Percentiles rank a stretch among this genome's conserved stretches.
phyloP scores from a whole-genome alignment of 2,329 filamentous ascomycete genomes.

The Ploettnerulaceae sp. region DNA sequence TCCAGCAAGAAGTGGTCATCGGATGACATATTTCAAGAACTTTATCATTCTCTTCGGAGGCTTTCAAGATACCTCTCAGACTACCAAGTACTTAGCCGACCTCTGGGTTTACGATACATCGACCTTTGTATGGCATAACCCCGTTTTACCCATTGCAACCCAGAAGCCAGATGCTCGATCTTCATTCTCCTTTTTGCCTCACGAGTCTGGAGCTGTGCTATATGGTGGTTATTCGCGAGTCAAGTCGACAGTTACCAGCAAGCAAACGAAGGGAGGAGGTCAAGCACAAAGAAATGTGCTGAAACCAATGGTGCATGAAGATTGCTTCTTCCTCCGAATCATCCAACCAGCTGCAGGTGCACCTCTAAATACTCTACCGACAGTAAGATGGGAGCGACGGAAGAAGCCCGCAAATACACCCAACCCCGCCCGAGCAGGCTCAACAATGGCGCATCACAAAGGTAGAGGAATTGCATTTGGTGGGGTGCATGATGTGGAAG shows the following conservation, averaged over 20 bases:
- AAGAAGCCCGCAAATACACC: slow-evolving; percentile 91
- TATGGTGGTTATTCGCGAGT: slow-evolving; percentile 93
- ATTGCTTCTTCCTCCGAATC: slow-evolving; percentile 89
- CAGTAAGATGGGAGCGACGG: slow-evolving; percentile 83
- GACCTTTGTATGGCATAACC: slow-evolving; percentile 79
- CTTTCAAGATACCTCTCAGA: slow-evolving; percentile 93
- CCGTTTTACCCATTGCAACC: slow-evolving; percentile 68
- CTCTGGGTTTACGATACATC: slow-evolving; percentile 93
- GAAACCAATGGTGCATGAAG: slow-evolving; percentile 86
- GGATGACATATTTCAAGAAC: slow-evolving; percentile 96
- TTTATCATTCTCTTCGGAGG: slow-evolving; percentile 95
- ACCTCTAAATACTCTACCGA: slow-evolving; percentile 59
- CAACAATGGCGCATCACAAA: slow-evolving; percentile 92
- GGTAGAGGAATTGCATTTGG: slow-evolving; percentile 90
- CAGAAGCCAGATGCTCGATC: slow-evolving; percentile 87
- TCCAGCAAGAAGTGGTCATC: slow-evolving; percentile 81
- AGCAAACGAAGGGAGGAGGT: slow-evolving; percentile 54
- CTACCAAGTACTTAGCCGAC: slow-evolving; percentile 90
- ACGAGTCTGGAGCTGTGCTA: slow-evolving; percentile 82
- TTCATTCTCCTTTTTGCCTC: slow-evolving; percentile 86
- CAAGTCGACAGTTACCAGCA: slow-evolving; percentile 63
- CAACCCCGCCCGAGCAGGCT: slow-evolving; percentile 75
- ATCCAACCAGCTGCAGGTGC: slow-evolving; percentile 66
- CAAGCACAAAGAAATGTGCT: slow-evolving; percentile 66
- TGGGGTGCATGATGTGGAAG: slow-evolving; percentile 88